Conservation (phyloP, 78 protist species). For the Dictyostelium intermedium region DNA sequence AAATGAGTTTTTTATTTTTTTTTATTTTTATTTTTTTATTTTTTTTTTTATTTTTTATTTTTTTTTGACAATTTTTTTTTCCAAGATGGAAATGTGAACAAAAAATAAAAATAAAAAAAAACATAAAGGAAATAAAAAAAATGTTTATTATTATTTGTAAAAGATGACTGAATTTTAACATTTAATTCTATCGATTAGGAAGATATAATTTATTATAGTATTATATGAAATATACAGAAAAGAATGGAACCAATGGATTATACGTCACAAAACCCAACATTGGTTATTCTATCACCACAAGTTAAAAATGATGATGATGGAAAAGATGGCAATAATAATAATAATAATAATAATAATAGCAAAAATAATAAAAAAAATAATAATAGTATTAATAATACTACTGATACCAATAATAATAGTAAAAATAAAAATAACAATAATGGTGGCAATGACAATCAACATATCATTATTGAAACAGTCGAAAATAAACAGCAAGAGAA, state of each 20-base stretch:
- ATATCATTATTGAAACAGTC: too few species aligned
- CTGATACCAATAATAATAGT: too few species aligned
- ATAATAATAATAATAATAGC: background rate
- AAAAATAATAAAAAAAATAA: background rate
- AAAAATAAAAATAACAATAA: too few species aligned
- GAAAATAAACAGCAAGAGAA: background rate
- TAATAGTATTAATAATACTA: too few species aligned
- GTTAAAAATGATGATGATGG: background rate
- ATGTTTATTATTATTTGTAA: too few species aligned
- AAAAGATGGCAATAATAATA: background rate
- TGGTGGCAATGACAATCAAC: too few species aligned
- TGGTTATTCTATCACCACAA: background rate
- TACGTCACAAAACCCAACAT: background rate
- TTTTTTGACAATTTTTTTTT: background rate
- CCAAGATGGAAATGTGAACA: too few species aligned
- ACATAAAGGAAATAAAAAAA: too few species aligned
- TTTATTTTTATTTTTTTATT: background rate
- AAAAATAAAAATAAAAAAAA: too few species aligned
- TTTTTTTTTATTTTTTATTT: background rate
- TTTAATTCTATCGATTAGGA: too few species aligned
- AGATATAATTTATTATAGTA: too few species aligned
- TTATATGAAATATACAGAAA: background rate
- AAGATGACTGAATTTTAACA: background rate
- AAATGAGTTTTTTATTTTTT: background rate
- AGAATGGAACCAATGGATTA: constrained; percentile 1